A percentile compares a stretch with the other conserved stretches of the same genome.
Conservation (phyloP, 2,329 filamentous ascomycete genomes). For the Cryphonectria naterciae region DNA sequence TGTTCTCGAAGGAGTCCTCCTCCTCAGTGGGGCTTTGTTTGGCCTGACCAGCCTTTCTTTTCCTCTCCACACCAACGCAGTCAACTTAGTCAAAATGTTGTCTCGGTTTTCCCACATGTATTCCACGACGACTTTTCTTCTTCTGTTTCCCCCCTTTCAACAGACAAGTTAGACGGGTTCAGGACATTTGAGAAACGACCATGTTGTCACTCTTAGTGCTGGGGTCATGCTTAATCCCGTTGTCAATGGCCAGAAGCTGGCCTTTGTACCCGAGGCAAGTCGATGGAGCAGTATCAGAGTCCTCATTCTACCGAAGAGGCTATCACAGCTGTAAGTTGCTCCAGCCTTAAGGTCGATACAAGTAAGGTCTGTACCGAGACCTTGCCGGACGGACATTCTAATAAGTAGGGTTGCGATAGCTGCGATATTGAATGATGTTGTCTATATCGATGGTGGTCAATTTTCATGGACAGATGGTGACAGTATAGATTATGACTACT, state of each 20-base stretch:
- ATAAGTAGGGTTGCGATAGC: too few species aligned
- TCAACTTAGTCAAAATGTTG: not conserved
- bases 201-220: not conserved
- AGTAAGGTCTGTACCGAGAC: not conserved
- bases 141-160: not conserved
- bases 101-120: not conserved
- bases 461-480: not conserved
- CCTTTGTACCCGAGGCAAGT: not conserved
- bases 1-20: not conserved
- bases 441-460: not conserved
- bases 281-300: not conserved
- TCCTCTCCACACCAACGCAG: not conserved
- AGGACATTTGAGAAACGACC: not conserved
- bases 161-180: not conserved
- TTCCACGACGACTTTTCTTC: not conserved
- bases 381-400: not conserved
- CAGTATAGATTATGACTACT: not conserved
- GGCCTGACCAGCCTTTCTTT: not conserved
- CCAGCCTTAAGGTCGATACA: not conserved
- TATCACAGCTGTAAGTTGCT: not conserved
- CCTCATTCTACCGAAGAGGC: not conserved
- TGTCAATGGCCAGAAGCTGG: not conserved
- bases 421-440: not conserved
- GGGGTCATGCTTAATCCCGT: not conserved
- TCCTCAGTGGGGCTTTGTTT: not conserved